Evolutionary conservation across 2,329 filamentous ascomycete genomes (phyloP).

Genomic region (Hymenoscyphus albidus): DNA sequence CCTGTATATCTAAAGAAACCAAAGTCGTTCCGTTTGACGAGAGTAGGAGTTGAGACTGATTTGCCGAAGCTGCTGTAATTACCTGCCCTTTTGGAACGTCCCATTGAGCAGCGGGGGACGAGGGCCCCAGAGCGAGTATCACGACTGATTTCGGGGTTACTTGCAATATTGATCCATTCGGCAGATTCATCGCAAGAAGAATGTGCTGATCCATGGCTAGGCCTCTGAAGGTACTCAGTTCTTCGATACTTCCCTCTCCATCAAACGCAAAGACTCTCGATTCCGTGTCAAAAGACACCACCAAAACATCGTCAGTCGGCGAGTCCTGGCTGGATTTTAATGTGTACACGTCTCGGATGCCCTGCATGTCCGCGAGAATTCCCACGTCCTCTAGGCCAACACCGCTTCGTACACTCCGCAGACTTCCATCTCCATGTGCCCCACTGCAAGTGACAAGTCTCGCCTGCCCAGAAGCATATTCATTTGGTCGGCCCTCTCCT

Average conservation of each 20-base stretch:
- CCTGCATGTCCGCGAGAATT: constrained; percentile 72
- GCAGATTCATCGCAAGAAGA: constrained; percentile 64
- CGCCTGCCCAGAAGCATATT: constrained; percentile 93
- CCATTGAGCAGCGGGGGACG: constrained; percentile 58
- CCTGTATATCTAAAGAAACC: constrained; percentile 61
- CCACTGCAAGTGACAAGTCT: constrained; percentile 91
- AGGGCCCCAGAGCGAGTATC: constrained; percentile 58
- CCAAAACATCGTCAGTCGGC: constrained; percentile 61
- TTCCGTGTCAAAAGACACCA: constrained; percentile 78
- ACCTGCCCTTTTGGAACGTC: constrained; percentile 43
- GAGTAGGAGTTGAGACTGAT: constrained; percentile 64
- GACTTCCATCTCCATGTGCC: constrained; percentile 79
- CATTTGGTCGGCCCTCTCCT: constrained; percentile 73
- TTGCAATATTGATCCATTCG: constrained; percentile 65
- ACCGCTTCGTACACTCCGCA: constrained; percentile 88
- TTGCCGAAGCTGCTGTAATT: constrained; percentile 78
- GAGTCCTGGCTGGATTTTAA: constrained; percentile 50
- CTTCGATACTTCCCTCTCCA: constrained; percentile 73
- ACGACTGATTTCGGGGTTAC: constrained; percentile 63
- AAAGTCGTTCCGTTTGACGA: constrained; percentile 73
- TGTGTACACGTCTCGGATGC: constrained; percentile 70
- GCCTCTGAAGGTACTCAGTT: constrained; percentile 72
- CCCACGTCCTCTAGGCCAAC: constrained; percentile 88
- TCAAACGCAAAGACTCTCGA: constrained; percentile 80
- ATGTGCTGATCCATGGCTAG: constrained; percentile 68